Evolutionary conservation across 176 grass and related monocot genomes (phyloP).

Genomic region (Ensete ventricosum): DNA sequence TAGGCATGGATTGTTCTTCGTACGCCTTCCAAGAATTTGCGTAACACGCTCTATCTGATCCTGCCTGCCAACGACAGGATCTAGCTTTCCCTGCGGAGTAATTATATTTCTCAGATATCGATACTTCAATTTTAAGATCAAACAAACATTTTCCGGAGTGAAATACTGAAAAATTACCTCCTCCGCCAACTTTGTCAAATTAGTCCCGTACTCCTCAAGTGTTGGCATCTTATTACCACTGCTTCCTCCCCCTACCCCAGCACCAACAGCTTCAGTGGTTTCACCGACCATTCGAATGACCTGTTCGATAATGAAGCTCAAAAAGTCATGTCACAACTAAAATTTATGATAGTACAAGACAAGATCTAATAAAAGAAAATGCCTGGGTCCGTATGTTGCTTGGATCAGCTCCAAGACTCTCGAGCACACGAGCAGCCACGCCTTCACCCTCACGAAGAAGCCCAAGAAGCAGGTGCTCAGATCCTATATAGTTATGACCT

Average conservation of each 20-base stretch:
- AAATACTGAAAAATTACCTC: constrained; percentile 43
- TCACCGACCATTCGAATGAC: constrained; percentile 99
- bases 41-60: constrained; percentile 92
- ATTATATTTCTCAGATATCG: not conserved
- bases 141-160: not conserved
- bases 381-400: constrained; percentile 88
- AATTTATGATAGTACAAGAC: not conserved
- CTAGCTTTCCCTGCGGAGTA: constrained; percentile 66
- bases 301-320: constrained; percentile 27
- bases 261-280: constrained; percentile 85
- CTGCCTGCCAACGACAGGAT: constrained; percentile 83
- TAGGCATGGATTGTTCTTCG: constrained; percentile 97
- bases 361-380: constrained; percentile 13
- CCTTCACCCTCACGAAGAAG: constrained; percentile 92
- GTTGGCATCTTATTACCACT: constrained; percentile 96
- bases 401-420: constrained; percentile 90
- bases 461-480: constrained; percentile 84
- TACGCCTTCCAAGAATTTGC: constrained; percentile 86
- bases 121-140: not conserved
- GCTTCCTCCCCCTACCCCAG: constrained; percentile 83
- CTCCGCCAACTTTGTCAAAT: constrained; percentile 93
- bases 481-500: constrained; percentile 98
- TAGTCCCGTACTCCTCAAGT: constrained; percentile 98
- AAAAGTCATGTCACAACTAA: not conserved
- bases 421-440: constrained; percentile 76